phyloP scores from a whole-genome alignment of 2,329 filamentous ascomycete species.

The Aspergillus sp. region DNA sequence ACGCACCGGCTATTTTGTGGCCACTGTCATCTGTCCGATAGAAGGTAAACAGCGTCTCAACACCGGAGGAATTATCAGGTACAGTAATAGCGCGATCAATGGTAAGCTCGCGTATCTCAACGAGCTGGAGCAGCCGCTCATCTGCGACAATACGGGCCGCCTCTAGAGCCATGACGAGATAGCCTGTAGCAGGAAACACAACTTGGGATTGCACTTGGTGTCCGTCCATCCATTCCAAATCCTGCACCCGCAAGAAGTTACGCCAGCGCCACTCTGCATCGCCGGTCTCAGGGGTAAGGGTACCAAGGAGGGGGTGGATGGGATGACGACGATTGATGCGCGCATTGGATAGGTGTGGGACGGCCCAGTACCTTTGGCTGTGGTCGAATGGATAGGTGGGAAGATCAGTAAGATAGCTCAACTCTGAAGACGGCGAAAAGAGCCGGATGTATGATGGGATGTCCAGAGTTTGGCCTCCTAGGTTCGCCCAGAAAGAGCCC shows the following conservation, averaged over 20 bases:
- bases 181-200: constrained; percentile 20
- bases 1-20: not conserved
- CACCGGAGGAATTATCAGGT: constrained; percentile 1
- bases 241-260: constrained; percentile 44
- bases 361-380: constrained; percentile 9
- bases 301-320: constrained; percentile 9
- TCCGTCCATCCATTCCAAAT: constrained; percentile 50
- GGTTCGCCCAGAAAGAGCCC: constrained; percentile 11
- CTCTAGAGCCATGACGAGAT: constrained; percentile 24
- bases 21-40: not conserved
- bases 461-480: not conserved
- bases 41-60: constrained; percentile 6
- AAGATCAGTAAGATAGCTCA: constrained; percentile 10
- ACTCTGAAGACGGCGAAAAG: not conserved
- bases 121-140: not conserved
- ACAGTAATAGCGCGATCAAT: constrained; percentile 6
- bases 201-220: constrained; percentile 37
- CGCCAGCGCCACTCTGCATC: constrained; percentile 41
- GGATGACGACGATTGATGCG: not conserved
- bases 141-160: constrained; percentile 10
- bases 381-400: constrained; percentile 20
- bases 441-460: not conserved
- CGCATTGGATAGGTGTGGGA: not conserved
- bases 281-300: constrained; percentile 2
- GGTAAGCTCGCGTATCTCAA: constrained; percentile 4